phyloP scores from a whole-genome alignment of 768 basidiomycete genomes.

The Cantharellus anzutake region DNA sequence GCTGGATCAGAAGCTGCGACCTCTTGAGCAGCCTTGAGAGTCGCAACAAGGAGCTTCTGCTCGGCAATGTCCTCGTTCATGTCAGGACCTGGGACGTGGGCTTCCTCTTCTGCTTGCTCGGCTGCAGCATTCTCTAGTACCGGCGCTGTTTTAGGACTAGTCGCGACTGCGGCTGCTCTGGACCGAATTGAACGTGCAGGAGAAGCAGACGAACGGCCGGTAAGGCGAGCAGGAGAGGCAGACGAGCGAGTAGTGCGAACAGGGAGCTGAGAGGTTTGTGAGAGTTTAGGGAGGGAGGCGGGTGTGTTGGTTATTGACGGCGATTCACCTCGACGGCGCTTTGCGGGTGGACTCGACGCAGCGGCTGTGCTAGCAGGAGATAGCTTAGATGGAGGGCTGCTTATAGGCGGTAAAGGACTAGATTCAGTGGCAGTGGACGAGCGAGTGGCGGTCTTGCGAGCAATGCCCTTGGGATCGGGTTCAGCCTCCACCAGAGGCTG shows the following conservation, averaged over 20 bases:
- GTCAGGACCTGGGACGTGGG: constrained; percentile 29
- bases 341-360: neutral
- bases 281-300: neutral
- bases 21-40: constrained; percentile 37
- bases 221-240: neutral
- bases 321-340: neutral
- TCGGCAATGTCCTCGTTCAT: constrained; percentile 56
- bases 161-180: constrained; percentile 4
- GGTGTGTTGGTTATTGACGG: neutral
- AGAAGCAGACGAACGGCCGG: neutral
- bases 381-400: neutral
- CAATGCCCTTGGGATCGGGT: constrained; percentile 61
- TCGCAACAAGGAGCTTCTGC: constrained; percentile 56
- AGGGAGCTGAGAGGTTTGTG: neutral
- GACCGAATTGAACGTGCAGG: constrained; percentile 14
- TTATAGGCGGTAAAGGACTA: neutral
- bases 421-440: neutral
- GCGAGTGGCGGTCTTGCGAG: constrained; percentile 45
- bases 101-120: constrained; percentile 32
- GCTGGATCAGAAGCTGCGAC: constrained; percentile 9
- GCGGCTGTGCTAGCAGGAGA: neutral
- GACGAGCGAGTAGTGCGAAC: neutral
- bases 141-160: constrained; percentile 12
- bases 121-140: neutral
- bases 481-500: constrained; percentile 44